phyloP scores from a whole-genome alignment of 768 basidiomycete species.

The Mycena indigotica region DNA sequence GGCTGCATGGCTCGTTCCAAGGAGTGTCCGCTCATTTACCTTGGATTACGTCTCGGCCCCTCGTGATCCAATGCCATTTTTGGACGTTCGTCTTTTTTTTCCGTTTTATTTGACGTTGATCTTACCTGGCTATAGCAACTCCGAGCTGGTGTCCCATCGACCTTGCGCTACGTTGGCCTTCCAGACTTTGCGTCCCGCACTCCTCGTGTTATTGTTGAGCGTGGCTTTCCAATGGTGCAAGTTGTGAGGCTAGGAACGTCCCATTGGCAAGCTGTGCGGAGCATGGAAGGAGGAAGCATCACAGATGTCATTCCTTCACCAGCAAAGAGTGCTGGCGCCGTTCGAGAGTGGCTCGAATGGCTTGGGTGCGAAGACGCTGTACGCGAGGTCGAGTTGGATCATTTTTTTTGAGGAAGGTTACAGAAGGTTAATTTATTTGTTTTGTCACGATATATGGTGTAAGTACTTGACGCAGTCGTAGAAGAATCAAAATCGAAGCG shows the following conservation, averaged over 20 bases:
- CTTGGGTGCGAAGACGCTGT: constrained; percentile 61
- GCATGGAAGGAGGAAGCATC: constrained; percentile 34
- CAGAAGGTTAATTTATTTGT: neutral
- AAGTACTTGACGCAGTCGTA: too few relatives aligned
- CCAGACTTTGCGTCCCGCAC: constrained; percentile 48
- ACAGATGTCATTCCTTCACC: constrained; percentile 59
- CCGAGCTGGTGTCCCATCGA: constrained; percentile 55
- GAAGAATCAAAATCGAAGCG: too few relatives aligned
- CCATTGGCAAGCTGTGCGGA: constrained; percentile 53
- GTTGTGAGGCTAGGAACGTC: constrained; percentile 55
- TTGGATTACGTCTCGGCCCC: constrained; percentile 41
- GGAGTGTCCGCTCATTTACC: constrained; percentile 49
- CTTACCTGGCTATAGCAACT: constrained; percentile 48
- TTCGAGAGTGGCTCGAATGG: constrained; percentile 64
- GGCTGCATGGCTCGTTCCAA: constrained; percentile 69
- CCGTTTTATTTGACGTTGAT: neutral
- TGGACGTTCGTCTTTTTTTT: constrained; percentile 37
- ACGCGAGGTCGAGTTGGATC: constrained; percentile 1
- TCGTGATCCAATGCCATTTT: constrained; percentile 46
- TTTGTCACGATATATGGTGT: neutral
- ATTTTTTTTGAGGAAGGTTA: neutral
- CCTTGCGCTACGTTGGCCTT: constrained; percentile 58
- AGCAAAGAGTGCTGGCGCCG: constrained; percentile 48
- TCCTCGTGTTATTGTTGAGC: constrained; percentile 49
- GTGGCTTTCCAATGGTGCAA: constrained; percentile 63